A percentile compares a stretch with the other conserved stretches of the same genome.
Conservation (phyloP, 2,329 filamentous ascomycete species). For the Trichoderma sp. region DNA sequence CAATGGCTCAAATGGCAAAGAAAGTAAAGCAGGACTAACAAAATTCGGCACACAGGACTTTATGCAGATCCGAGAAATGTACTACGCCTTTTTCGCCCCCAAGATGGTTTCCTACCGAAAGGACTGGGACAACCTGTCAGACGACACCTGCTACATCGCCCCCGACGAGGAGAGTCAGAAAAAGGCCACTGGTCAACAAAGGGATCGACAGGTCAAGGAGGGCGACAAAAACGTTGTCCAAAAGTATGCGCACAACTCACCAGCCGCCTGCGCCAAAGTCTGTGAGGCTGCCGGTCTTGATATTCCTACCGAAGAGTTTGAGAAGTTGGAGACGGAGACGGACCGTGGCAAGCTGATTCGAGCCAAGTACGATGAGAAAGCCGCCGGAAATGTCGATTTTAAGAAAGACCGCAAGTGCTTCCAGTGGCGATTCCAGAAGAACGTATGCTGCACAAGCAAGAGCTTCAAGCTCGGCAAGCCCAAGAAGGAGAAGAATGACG, state of each 20-base stretch:
- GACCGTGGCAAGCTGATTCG: slow-evolving; percentile 31
- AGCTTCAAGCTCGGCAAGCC: slow-evolving; percentile 46
- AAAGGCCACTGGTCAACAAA: slow-evolving; percentile 31
- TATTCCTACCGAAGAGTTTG: slow-evolving; percentile 36
- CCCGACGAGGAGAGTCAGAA: slow-evolving; percentile 37
- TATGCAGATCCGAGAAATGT: slow-evolving; percentile 49
- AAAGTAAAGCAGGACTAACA: neutral
- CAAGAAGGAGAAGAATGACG: slow-evolving; percentile 30
- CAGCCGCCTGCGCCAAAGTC: slow-evolving; percentile 47
- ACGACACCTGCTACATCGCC: slow-evolving; percentile 46
- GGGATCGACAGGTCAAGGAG: slow-evolving; percentile 37
- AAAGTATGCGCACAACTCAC: slow-evolving; percentile 44
- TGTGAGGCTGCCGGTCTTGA: slow-evolving; percentile 43
- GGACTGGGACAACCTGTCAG: slow-evolving; percentile 53
- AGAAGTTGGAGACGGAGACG: slow-evolving; percentile 28
- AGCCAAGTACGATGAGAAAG: slow-evolving; percentile 27
- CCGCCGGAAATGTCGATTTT: slow-evolving; percentile 23
- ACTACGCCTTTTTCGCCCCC: slow-evolving; percentile 46
- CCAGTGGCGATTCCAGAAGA: slow-evolving; percentile 46
- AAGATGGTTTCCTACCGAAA: slow-evolving; percentile 41
- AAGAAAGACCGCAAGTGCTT: slow-evolving; percentile 41
- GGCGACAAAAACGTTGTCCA: slow-evolving; percentile 42
- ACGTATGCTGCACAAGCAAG: slow-evolving; percentile 42
- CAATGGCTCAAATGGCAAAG: neutral
- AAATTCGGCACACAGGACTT: slow-evolving; percentile 33